Conservation (phyloP, 1,284 basidiomycete species). For the Cerrena zonata region DNA sequence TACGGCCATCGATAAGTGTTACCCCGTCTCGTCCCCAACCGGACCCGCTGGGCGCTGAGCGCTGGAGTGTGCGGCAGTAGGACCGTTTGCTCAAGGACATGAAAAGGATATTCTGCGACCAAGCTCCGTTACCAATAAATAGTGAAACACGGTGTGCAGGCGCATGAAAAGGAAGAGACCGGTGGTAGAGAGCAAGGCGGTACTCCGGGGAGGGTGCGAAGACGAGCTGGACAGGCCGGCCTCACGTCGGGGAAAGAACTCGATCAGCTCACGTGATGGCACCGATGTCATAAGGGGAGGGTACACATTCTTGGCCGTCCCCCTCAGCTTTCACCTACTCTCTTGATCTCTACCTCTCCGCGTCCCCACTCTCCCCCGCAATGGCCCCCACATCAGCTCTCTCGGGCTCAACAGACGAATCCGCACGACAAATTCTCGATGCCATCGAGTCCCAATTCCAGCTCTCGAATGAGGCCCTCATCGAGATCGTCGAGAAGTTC, state of each 20-base stretch:
- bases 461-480: slow-evolving; percentile 55
- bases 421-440: slow-evolving; percentile 29
- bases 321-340: slow-evolving; percentile 6
- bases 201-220: neutral
- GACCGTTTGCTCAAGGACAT: no score
- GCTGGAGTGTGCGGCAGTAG: neutral
- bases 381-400: slow-evolving; percentile 23
- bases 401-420: slow-evolving; percentile 16
- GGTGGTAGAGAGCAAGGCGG: no score
- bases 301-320: slow-evolving; percentile 7
- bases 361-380: slow-evolving; percentile 9
- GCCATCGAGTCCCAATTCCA: slow-evolving; percentile 66
- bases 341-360: slow-evolving; percentile 4
- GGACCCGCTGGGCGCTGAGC: neutral
- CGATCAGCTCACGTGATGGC: slow-evolving; percentile 5
- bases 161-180: no score
- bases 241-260: neutral
- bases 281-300: slow-evolving; percentile 9
- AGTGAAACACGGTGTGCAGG: no score
- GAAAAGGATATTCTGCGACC: no score
- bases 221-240: neutral
- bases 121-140: no score
- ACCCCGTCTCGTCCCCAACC: neutral
- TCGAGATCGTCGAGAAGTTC: slow-evolving; percentile 73
- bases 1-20: neutral